These are phyloP conservation scores for Laburnicola sp. DNA, from an alignment of 2,329 filamentous ascomycete species.

Conservation along the genomic window DNA sequence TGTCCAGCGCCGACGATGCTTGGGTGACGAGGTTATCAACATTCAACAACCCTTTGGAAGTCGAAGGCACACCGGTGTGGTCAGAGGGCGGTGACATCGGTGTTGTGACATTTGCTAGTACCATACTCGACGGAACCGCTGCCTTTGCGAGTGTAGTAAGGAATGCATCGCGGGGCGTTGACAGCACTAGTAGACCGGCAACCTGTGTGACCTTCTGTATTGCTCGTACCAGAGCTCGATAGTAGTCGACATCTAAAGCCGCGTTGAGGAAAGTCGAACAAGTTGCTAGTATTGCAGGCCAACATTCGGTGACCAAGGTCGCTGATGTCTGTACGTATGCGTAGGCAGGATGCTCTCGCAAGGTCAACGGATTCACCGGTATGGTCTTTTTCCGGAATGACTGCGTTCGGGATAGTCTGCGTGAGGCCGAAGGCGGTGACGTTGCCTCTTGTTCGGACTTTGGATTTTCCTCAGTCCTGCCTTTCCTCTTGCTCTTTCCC, in stretches of 20 bases:
- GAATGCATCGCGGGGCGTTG: slow-evolving; percentile 89
- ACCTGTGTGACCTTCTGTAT: slow-evolving; percentile 97
- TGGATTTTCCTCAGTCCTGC: slow-evolving; percentile 44
- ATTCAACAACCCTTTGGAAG: slow-evolving; percentile 71
- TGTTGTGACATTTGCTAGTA: slow-evolving; percentile 46
- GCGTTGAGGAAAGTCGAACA: slow-evolving; percentile 96
- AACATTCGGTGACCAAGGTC: slow-evolving; percentile 84
- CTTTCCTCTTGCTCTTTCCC: slow-evolving; percentile 48
- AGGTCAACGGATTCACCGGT: slow-evolving; percentile 78
- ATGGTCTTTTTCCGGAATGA: slow-evolving; percentile 76
- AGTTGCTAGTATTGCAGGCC: slow-evolving; percentile 91
- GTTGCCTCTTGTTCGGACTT: slow-evolving; percentile 26
- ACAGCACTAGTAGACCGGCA: slow-evolving; percentile 80
- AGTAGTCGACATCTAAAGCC: slow-evolving; percentile 88
- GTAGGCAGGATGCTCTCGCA: slow-evolving; percentile 73
- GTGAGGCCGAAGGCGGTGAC: slow-evolving; percentile 26
- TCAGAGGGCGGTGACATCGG: slow-evolving; percentile 53
- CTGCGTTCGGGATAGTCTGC: slow-evolving; percentile 60
- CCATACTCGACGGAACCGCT: slow-evolving; percentile 78
- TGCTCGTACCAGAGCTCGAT: slow-evolving; percentile 85
- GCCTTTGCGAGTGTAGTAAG: slow-evolving; percentile 92
- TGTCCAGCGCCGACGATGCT: slow-evolving; percentile 59
- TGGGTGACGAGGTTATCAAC: slow-evolving; percentile 70
- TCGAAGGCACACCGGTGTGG: slow-evolving; percentile 64
- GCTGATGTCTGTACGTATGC: slow-evolving; percentile 76